Conservation (phyloP, 495 filamentous ascomycete species). For the Penicillium pancosmium region DNA sequence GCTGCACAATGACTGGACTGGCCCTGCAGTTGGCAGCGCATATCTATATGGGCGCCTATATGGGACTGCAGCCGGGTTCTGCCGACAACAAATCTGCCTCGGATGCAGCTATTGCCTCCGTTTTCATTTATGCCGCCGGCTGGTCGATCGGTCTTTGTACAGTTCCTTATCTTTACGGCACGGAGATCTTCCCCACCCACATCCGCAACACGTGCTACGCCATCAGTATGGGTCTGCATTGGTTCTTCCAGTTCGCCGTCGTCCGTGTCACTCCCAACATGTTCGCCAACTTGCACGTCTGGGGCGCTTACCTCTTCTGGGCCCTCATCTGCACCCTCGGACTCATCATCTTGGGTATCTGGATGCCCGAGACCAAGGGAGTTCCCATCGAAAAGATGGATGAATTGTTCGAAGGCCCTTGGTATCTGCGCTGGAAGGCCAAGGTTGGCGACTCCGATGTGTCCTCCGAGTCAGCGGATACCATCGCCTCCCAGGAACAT, state of each 20-base stretch:
- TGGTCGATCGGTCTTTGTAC: slow-evolving; percentile 56
- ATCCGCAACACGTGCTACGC: slow-evolving; percentile 49
- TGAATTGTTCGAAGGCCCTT: slow-evolving; percentile 46
- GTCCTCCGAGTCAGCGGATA: slow-evolving; percentile 7
- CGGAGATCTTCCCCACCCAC: slow-evolving; percentile 50
- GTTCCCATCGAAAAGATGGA: slow-evolving; percentile 51
- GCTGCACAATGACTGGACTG: slow-evolving; percentile 41
- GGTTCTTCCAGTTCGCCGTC: slow-evolving; percentile 54
- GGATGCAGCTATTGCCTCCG: slow-evolving; percentile 47
- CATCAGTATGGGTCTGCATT: slow-evolving; percentile 47
- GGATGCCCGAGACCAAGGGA: slow-evolving; percentile 51
- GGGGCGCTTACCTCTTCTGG: slow-evolving; percentile 53
- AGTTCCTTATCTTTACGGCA: slow-evolving; percentile 51
- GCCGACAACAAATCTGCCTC: slow-evolving; percentile 39
- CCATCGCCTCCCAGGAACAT: slow-evolving; percentile 8
- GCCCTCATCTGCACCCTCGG: slow-evolving; percentile 43
- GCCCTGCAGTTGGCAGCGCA: slow-evolving; percentile 43
- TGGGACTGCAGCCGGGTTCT: slow-evolving; percentile 41
- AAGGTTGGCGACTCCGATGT: slow-evolving; percentile 19
- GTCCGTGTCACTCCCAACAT: slow-evolving; percentile 52
- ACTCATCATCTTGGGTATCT: slow-evolving; percentile 45
- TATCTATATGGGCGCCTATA: slow-evolving; percentile 47
- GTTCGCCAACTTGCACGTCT: slow-evolving; percentile 45
- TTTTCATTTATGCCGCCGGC: slow-evolving; percentile 51
- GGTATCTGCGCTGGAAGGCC: slow-evolving; percentile 49